These are phyloP conservation scores for Crithidia expoeki DNA, from an alignment of 208 protist species.

Conservation along the genomic window DNA sequence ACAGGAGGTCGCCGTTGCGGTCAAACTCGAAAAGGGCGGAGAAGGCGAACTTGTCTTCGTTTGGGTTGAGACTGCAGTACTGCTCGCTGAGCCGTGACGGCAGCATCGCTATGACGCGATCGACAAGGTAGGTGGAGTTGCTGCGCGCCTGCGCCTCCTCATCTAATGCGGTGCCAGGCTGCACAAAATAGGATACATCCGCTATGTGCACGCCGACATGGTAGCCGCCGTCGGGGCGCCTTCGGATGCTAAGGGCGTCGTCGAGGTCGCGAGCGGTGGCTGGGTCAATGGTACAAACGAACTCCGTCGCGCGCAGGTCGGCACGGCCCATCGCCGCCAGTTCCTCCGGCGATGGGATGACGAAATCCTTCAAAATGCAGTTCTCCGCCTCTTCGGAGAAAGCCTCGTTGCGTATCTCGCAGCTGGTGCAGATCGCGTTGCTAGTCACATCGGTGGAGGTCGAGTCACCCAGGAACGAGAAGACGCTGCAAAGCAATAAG, in stretches of 20 bases:
- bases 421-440: conserved; percentile 53
- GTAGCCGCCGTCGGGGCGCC: conserved; percentile 39
- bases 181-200: conserved; percentile 93
- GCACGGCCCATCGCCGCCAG: conserved; percentile 53
- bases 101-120: conserved; percentile 92
- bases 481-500: conserved; percentile 35
- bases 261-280: conserved; percentile 87
- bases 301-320: conserved; percentile 79
- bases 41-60: conserved; percentile 89
- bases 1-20: conserved; percentile 61
- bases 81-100: conserved; percentile 87
- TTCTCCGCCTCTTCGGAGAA: conserved; percentile 77
- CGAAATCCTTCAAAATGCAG: conserved; percentile 53
- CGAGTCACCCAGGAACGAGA: conserved; percentile 41
- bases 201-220: conserved; percentile 96
- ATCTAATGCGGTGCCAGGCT: conserved; percentile 72
- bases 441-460: conserved; percentile 49
- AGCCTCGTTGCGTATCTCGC: conserved; percentile 39
- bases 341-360: conserved; percentile 47
- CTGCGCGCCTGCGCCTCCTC: conserved; percentile 79
- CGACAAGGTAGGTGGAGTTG: conserved; percentile 91
- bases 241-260: conserved; percentile 83
- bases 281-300: conserved; percentile 90
- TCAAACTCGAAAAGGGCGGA: conserved; percentile 86
- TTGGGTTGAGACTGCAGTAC: conserved; percentile 88